Conservation (phyloP, 352 stramenopile genomes). For the Globisporangium yorkense region DNA sequence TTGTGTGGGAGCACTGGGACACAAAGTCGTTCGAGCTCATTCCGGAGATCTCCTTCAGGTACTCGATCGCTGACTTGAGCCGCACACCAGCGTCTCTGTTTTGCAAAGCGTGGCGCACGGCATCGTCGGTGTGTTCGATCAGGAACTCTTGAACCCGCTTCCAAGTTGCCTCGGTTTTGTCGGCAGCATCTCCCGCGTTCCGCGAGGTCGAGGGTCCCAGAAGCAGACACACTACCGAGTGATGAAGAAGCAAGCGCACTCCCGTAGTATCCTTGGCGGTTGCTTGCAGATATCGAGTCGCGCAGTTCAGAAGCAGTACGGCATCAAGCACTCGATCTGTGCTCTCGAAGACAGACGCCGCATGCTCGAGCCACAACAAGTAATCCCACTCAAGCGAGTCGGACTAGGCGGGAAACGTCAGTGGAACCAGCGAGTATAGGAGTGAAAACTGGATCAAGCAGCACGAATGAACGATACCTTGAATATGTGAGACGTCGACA, state of each 20-base stretch:
- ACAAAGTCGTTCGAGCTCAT: not conserved
- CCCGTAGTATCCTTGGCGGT: slow-evolving; percentile 8
- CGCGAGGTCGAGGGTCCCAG: slow-evolving; percentile 1
- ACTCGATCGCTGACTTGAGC: slow-evolving; percentile 11
- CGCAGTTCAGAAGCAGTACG: slow-evolving; percentile 32
- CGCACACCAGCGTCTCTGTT: not conserved
- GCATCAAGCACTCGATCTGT: slow-evolving; percentile 21
- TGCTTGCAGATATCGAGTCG: slow-evolving; percentile 21
- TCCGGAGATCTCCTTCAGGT: slow-evolving; percentile 28
- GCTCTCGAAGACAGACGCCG: slow-evolving; percentile 38
- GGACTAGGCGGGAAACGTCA: slow-evolving; percentile 20
- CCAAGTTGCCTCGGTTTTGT: slow-evolving; percentile 1
- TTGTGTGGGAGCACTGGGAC: slow-evolving; percentile 6
- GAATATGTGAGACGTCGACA: not conserved
- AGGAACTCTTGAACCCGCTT: not conserved
- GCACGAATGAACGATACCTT: slow-evolving; percentile 2
- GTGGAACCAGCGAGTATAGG: not conserved
- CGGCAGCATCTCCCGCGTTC: not conserved
- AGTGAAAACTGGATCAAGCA: not conserved
- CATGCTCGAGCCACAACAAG: slow-evolving; percentile 59
- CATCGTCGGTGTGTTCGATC: slow-evolving; percentile 1
- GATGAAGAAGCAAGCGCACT: slow-evolving; percentile 2
- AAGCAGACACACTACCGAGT: slow-evolving; percentile 6
- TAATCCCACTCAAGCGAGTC: slow-evolving; percentile 44
- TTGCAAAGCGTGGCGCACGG: slow-evolving; percentile 5